Conservation (phyloP, 176 grass and related monocot genomes). For the Oryza officinalis region DNA sequence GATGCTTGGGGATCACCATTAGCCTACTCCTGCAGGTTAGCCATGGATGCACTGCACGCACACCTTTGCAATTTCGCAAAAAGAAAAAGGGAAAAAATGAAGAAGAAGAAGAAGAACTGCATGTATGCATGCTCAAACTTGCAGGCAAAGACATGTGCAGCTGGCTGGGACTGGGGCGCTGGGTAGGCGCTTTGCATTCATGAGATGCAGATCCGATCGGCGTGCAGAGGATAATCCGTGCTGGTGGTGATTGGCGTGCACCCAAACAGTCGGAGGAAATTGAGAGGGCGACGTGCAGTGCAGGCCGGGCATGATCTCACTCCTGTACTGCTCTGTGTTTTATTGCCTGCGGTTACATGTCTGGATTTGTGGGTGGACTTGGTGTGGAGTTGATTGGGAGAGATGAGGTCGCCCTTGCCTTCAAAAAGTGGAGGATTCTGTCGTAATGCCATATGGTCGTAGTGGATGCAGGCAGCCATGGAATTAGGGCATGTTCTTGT, state of each 20-base stretch:
- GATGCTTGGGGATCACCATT: not conserved
- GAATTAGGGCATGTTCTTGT: too few species aligned
- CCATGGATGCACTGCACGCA: not conserved
- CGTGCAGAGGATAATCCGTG: constrained; percentile 13
- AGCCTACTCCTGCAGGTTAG: not conserved
- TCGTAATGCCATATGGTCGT: too few species aligned
- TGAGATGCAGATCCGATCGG: not conserved
- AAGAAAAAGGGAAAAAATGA: not conserved
- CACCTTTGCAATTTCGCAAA: not conserved
- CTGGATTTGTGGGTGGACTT: not conserved
- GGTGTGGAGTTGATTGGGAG: not conserved
- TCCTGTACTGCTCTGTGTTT: not conserved
- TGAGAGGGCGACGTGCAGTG: not conserved
- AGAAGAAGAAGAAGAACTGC: not conserved
- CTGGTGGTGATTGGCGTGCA: constrained; percentile 32
- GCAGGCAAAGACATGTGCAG: constrained; percentile 30
- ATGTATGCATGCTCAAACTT: constrained; percentile 34
- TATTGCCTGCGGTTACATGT: not conserved
- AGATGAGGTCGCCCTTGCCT: too few species aligned
- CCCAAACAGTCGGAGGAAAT: not conserved
- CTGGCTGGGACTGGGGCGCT: not conserved
- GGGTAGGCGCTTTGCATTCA: not conserved
- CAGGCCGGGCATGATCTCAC: not conserved
- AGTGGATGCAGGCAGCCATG: too few species aligned
- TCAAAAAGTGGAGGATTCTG: too few species aligned